Evolutionary conservation across 208 protist genomes (phyloP).

Genomic region (Trypanosoma vivax): DNA sequence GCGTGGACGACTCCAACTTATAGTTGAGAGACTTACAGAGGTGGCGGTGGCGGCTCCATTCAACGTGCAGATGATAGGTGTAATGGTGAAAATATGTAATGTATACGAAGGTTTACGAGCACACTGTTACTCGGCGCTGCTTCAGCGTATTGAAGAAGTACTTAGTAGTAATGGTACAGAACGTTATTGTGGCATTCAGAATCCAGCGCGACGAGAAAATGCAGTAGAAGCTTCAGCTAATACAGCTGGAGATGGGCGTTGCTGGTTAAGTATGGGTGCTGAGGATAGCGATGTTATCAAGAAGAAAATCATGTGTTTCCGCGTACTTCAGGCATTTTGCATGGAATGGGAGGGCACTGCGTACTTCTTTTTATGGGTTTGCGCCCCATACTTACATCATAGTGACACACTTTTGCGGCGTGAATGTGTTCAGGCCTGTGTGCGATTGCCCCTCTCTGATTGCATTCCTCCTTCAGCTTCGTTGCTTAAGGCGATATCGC

Average conservation of each 20-base stretch:
- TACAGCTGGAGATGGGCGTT: background rate
- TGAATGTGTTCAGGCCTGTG: constrained; percentile 55
- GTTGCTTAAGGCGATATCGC: no score
- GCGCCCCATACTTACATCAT: constrained; percentile 63
- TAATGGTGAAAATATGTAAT: constrained; percentile 34
- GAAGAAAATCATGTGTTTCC: constrained; percentile 61
- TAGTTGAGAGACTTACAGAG: constrained; percentile 30
- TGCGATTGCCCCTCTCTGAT: constrained; percentile 31
- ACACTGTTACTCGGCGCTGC: constrained; percentile 25
- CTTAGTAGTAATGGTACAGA: constrained; percentile 22
- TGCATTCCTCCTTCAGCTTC: constrained; percentile 9
- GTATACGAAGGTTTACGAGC: constrained; percentile 42
- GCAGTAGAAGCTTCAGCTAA: background rate
- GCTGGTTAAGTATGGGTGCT: no score
- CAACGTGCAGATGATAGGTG: constrained; percentile 30
- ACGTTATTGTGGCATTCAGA: background rate
- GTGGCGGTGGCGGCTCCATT: constrained; percentile 43
- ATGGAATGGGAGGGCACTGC: constrained; percentile 48
- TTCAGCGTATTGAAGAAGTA: constrained; percentile 43
- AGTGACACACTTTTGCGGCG: constrained; percentile 46
- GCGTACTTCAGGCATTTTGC: constrained; percentile 42
- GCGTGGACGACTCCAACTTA: constrained; percentile 14
- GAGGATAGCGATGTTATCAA: constrained; percentile 16
- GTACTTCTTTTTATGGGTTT: constrained; percentile 57
- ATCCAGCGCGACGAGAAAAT: background rate